phyloP scores from a whole-genome alignment of 208 protist genomes.

The Lotmaria passim region DNA sequence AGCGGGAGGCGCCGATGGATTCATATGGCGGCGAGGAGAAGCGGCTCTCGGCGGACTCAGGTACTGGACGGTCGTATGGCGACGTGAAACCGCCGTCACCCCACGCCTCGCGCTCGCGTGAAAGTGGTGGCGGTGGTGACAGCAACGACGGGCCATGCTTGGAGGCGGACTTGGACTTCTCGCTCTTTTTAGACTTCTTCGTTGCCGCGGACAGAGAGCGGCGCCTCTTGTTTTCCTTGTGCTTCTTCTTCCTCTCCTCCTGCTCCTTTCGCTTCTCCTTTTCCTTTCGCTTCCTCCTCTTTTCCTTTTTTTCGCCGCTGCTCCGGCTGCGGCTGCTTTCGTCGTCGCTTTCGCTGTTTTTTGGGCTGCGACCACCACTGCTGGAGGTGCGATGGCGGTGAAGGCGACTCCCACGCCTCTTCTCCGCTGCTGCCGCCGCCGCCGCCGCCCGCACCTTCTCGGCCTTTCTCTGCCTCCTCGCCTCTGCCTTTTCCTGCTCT shows the following conservation, averaged over 20 bases:
- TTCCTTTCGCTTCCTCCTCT: conserved; percentile 2
- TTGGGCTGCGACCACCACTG: too few relatives aligned
- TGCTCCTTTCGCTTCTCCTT: conserved; percentile 16
- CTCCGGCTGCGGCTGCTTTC: not conserved
- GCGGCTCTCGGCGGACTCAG: not conserved
- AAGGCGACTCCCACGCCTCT: conserved; percentile 3
- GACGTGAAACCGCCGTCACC: not conserved
- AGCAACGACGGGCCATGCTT: conserved; percentile 3
- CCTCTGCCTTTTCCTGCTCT: not conserved
- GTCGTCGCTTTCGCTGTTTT: not conserved
- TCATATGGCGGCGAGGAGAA: conserved; percentile 10
- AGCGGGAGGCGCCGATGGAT: conserved; percentile 4
- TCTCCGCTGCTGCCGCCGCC: conserved; percentile 17
- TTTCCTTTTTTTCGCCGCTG: conserved; percentile 10
- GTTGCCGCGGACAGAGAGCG: conserved; percentile 3
- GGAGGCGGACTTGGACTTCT: conserved; percentile 8
- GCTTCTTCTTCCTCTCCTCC: conserved; percentile 16
- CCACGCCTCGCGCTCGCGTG: not conserved
- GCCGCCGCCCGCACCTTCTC: conserved; percentile 14
- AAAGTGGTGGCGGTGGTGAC: not conserved
- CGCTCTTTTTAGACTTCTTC: conserved; percentile 12
- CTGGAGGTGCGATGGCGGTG: not conserved
- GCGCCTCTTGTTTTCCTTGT: conserved; percentile 9
- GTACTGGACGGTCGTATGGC: not conserved
- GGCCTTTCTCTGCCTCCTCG: not conserved